A percentile compares a stretch with the other conserved stretches of the same genome.
These are phyloP conservation scores for Nicotiana attenuata DNA, from an alignment of 257 asterid genomes.

Conservation along the genomic window DNA sequence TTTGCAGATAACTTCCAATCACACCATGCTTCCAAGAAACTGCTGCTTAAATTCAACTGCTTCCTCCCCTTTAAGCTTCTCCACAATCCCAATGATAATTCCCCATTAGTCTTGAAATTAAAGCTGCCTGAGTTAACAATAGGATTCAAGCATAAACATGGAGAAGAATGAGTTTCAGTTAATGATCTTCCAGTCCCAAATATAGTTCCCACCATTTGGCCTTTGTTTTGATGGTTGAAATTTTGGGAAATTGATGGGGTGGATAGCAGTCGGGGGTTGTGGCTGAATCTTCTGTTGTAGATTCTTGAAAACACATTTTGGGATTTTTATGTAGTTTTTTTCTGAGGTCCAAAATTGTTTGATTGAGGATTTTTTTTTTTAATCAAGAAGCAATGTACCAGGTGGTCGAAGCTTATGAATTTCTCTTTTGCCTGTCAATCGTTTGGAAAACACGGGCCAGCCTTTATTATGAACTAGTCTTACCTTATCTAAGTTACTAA, in stretches of 20 bases:
- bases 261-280: background rate
- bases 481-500: no score
- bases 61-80: constrained; percentile 19
- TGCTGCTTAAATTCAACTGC: constrained; percentile 33
- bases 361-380: background rate
- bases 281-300: constrained; percentile 6
- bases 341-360: constrained; percentile 23
- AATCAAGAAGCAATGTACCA: background rate
- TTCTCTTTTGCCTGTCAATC: background rate
- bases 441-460: background rate
- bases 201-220: constrained; percentile 33
- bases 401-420: background rate
- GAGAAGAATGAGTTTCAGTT: constrained; percentile 24
- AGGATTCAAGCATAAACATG: constrained; percentile 37
- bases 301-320: background rate
- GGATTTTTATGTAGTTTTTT: background rate
- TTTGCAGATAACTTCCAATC: constrained; percentile 20
- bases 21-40: constrained; percentile 34
- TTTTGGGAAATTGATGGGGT: background rate
- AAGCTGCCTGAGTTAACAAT: constrained; percentile 24
- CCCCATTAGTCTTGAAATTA: constrained; percentile 13
- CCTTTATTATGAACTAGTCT: background rate
- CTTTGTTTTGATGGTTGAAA: background rate
- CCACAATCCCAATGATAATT: constrained; percentile 6
- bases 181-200: constrained; percentile 20